A percentile compares a stretch with the other conserved stretches of the same genome.
These are phyloP conservation scores for Phytophthora podocarpi DNA, from an alignment of 352 stramenopile species.

Conservation along the genomic window DNA sequence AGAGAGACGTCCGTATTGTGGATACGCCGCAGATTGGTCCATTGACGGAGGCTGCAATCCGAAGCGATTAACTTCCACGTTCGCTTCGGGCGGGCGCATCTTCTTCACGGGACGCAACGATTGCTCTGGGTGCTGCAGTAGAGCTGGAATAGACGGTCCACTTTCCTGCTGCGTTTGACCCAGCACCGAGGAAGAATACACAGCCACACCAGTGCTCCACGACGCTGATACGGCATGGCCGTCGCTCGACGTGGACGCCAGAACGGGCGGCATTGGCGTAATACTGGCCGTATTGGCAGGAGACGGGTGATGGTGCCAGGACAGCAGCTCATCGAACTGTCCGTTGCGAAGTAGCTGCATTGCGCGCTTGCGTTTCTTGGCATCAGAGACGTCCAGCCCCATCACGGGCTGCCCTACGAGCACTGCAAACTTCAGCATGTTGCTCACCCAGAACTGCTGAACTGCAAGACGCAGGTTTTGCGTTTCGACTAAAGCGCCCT, in stretches of 20 bases:
- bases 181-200: slow-evolving; percentile 34
- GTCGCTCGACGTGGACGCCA: slow-evolving; percentile 14
- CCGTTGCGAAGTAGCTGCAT: slow-evolving; percentile 79
- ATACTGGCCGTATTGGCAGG: slow-evolving; percentile 45
- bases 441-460: slow-evolving; percentile 86
- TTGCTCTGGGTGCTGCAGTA: slow-evolving; percentile 41
- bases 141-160: slow-evolving; percentile 36
- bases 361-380: slow-evolving; percentile 84
- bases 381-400: slow-evolving; percentile 75
- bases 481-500: slow-evolving; percentile 73
- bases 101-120: slow-evolving; percentile 45
- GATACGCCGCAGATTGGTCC: slow-evolving; percentile 30
- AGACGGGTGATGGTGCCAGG: slow-evolving; percentile 55
- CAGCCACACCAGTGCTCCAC: slow-evolving; percentile 25
- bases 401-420: slow-evolving; percentile 75
- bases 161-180: slow-evolving; percentile 27
- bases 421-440: slow-evolving; percentile 86
- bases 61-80: slow-evolving; percentile 28
- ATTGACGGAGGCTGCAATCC: slow-evolving; percentile 24
- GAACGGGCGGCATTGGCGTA: slow-evolving; percentile 42
- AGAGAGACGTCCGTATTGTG: slow-evolving; percentile 34
- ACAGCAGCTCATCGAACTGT: slow-evolving; percentile 77
- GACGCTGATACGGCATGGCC: slow-evolving; percentile 7
- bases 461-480: slow-evolving; percentile 75
- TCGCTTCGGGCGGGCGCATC: slow-evolving; percentile 53